Evolutionary conservation across 1,284 basidiomycete genomes (phyloP).

Genomic region (Wolfiporia cocos): DNA sequence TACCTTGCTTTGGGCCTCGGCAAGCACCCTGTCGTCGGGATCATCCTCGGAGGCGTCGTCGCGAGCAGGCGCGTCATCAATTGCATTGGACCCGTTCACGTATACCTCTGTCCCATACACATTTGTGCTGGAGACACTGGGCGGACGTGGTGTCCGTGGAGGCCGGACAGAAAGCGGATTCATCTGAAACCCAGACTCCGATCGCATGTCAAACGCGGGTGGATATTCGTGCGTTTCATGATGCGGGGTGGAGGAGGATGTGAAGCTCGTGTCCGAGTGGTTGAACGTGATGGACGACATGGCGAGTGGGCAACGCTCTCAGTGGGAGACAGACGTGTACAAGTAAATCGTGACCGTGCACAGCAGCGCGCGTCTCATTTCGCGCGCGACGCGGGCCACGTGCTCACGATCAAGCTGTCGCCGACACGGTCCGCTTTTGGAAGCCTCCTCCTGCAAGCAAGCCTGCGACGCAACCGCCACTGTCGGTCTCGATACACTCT

Average conservation of each 20-base stretch:
- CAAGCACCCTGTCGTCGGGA: conserved; percentile 28
- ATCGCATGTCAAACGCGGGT: conserved; percentile 33
- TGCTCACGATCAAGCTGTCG: conserved; percentile 2
- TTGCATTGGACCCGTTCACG: conserved; percentile 32
- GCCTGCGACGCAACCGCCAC: neutral
- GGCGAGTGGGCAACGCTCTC: conserved; percentile 1
- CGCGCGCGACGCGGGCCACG: conserved; percentile 11
- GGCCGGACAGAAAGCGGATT: conserved; percentile 74
- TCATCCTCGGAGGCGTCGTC: conserved; percentile 38
- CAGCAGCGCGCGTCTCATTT: conserved; percentile 3
- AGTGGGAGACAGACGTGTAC: neutral
- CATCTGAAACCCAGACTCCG: conserved; percentile 60
- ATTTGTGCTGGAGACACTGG: conserved; percentile 31
- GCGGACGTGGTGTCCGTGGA: conserved; percentile 64
- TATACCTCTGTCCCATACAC: conserved; percentile 33
- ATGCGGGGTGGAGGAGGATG: conserved; percentile 29
- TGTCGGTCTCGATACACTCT: neutral
- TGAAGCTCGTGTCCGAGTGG: conserved; percentile 17
- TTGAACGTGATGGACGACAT: conserved; percentile 41
- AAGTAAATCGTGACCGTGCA: conserved; percentile 1
- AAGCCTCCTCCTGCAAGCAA: neutral
- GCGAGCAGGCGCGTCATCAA: conserved; percentile 22
- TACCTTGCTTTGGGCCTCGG: conserved; percentile 38
- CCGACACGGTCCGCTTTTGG: conserved; percentile 3
- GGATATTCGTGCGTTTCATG: conserved; percentile 35